phyloP scores from a whole-genome alignment of 768 basidiomycete genomes.

The Boletus vermiculosoides region DNA sequence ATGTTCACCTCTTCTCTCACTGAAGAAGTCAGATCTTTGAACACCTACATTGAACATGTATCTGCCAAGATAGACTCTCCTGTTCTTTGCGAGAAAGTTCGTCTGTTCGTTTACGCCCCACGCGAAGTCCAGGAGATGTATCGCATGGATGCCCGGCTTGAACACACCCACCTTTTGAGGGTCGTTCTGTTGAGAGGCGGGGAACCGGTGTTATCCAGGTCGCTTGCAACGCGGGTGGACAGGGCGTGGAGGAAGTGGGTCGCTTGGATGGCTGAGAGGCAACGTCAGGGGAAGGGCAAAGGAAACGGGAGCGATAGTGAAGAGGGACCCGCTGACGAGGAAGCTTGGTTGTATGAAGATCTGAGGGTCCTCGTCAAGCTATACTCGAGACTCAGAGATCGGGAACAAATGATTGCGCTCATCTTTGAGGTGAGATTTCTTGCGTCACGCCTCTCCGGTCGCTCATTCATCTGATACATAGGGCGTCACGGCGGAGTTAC shows the following conservation, averaged over 20 bases:
- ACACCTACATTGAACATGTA: constrained; percentile 86
- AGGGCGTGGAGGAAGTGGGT: constrained; percentile 76
- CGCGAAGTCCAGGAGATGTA: constrained; percentile 84
- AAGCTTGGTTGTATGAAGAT: constrained; percentile 96
- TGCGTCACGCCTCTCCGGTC: neutral
- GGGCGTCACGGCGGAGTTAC: constrained; percentile 91
- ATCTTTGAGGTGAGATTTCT: constrained; percentile 81
- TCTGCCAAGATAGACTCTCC: constrained; percentile 88
- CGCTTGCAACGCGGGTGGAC: constrained; percentile 79
- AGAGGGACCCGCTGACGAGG: constrained; percentile 89
- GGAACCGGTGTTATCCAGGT: constrained; percentile 68
- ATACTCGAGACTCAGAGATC: constrained; percentile 77
- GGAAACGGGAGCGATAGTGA: constrained; percentile 72
- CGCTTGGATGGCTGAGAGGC: constrained; percentile 63
- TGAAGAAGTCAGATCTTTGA: constrained; percentile 83
- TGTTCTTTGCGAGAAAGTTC: constrained; percentile 83
- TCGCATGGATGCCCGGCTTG: constrained; percentile 72
- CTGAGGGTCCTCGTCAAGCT: constrained; percentile 75
- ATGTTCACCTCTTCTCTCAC: constrained; percentile 94
- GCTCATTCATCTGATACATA: constrained; percentile 30
- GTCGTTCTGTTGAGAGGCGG: constrained; percentile 78
- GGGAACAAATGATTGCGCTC: constrained; percentile 87
- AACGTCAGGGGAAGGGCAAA: constrained; percentile 40
- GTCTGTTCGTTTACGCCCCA: constrained; percentile 82
- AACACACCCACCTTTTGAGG: constrained; percentile 73